Conservation (phyloP, 495 filamentous ascomycete genomes). For the Mytilinidion resinicola region DNA sequence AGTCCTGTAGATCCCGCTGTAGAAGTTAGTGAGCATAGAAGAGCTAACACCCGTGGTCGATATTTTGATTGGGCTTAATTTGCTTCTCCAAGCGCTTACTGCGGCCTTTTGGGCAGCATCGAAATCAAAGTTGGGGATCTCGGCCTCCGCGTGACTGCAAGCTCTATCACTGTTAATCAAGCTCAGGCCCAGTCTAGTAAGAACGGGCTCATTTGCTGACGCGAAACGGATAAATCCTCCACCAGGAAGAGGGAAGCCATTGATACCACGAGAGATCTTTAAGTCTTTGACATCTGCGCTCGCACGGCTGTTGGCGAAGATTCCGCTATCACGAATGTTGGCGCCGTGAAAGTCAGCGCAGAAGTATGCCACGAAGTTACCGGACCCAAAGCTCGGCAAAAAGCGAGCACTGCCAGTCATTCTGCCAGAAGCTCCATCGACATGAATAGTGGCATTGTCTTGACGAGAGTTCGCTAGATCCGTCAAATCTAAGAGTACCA, state of each 20-base stretch:
- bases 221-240: slow-evolving; percentile 27
- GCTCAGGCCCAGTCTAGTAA: slow-evolving; percentile 26
- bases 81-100: slow-evolving; percentile 22
- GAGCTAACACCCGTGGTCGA: slow-evolving; percentile 13
- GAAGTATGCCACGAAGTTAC: slow-evolving; percentile 25
- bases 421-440: slow-evolving; percentile 18
- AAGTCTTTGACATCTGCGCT: slow-evolving; percentile 19
- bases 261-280: slow-evolving; percentile 22
- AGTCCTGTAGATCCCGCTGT: slow-evolving; percentile 29
- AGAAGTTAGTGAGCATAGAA: slow-evolving; percentile 25
- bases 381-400: slow-evolving; percentile 27
- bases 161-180: slow-evolving; percentile 26
- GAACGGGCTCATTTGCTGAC: slow-evolving; percentile 9
- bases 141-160: slow-evolving; percentile 24
- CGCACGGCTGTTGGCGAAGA: slow-evolving; percentile 25
- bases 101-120: slow-evolving; percentile 14
- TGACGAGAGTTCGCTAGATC: slow-evolving; percentile 60
- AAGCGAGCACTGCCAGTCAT: slow-evolving; percentile 29
- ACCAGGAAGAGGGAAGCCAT: slow-evolving; percentile 24
- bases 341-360: slow-evolving; percentile 29
- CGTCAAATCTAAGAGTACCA: slow-evolving; percentile 62
- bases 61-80: slow-evolving; percentile 23
- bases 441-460: slow-evolving; percentile 27
- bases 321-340: slow-evolving; percentile 26
- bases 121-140: slow-evolving; percentile 29